Evolutionary conservation across 2,329 filamentous ascomycete species (phyloP).

Genomic region (Botrytis cinerea): DNA sequence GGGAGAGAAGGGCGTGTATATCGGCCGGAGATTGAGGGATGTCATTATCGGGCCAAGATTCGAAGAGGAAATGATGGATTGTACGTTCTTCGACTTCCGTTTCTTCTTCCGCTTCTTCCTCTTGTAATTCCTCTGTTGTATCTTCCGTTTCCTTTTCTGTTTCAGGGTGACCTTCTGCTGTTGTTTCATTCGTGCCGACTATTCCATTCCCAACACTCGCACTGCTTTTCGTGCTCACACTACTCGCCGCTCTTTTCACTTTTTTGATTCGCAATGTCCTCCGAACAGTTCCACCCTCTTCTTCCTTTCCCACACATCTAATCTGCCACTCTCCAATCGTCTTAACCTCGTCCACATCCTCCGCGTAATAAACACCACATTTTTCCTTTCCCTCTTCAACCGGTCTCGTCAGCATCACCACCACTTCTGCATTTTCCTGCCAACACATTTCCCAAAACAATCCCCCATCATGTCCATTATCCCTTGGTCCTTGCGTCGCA

Average conservation of each 20-base stretch:
- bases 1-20: constrained; percentile 23
- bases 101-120: constrained; percentile 4
- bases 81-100: constrained; percentile 19
- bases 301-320: constrained; percentile 22
- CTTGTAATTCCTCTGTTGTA: not conserved
- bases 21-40: constrained; percentile 28
- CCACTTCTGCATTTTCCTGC: constrained; percentile 24
- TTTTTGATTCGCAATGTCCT: constrained; percentile 25
- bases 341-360: constrained; percentile 25
- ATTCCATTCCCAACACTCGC: not conserved
- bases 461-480: constrained; percentile 21
- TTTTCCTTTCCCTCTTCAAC: constrained; percentile 28
- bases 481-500: constrained; percentile 28
- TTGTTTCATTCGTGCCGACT: not conserved
- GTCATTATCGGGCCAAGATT: constrained; percentile 30
- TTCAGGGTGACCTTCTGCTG: not conserved
- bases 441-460: constrained; percentile 26
- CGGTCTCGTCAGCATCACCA: constrained; percentile 30
- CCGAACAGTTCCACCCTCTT: constrained; percentile 23
- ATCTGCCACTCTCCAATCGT: constrained; percentile 24
- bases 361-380: constrained; percentile 30
- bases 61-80: constrained; percentile 30
- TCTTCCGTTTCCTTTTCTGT: not conserved
- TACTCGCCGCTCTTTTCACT: not conserved
- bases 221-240: not conserved